Conservation (phyloP, 139 green algal genomes). For the Volvox reticuliferus region DNA sequence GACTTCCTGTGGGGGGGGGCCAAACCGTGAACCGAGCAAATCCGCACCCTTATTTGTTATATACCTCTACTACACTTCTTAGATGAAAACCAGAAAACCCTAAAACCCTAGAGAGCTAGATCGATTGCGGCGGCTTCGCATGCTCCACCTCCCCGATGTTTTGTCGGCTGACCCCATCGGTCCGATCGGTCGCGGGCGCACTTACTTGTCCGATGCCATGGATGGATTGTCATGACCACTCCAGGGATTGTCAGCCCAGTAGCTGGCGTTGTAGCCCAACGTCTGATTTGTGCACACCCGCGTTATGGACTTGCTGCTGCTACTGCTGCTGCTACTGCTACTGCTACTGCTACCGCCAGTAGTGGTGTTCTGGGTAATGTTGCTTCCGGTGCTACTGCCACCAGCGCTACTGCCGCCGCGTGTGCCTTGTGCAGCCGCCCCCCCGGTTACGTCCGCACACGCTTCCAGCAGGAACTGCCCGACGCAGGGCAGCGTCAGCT, state of each 20-base stretch:
- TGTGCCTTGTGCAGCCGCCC: background rate
- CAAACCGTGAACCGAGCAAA: too few relatives aligned
- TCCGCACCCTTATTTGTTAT: too few relatives aligned
- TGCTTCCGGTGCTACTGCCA: background rate
- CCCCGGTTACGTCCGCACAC: background rate
- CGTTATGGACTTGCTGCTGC: background rate
- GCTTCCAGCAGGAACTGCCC: constrained; percentile 54
- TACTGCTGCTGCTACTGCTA: background rate
- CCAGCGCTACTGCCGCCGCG: background rate
- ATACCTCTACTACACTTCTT: too few relatives aligned
- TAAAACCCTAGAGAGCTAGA: too few relatives aligned
- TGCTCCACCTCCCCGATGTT: too few relatives aligned
- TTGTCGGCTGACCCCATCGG: too few relatives aligned
- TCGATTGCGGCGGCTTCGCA: too few relatives aligned
- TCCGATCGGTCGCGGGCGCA: too few relatives aligned
- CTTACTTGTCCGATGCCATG: constrained; percentile 36
- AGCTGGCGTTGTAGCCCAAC: constrained; percentile 45
- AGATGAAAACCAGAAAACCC: too few relatives aligned
- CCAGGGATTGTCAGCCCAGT: constrained; percentile 46
- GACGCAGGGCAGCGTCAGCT: constrained; percentile 58
- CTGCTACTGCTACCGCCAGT: background rate
- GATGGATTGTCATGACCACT: background rate
- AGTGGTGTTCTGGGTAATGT: too few relatives aligned
- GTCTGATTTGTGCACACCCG: background rate
- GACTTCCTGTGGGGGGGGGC: background rate